Base-by-base conservation (phyloP, 495 filamentous ascomycete species). In the Neurospora tetrasperma region DNA sequence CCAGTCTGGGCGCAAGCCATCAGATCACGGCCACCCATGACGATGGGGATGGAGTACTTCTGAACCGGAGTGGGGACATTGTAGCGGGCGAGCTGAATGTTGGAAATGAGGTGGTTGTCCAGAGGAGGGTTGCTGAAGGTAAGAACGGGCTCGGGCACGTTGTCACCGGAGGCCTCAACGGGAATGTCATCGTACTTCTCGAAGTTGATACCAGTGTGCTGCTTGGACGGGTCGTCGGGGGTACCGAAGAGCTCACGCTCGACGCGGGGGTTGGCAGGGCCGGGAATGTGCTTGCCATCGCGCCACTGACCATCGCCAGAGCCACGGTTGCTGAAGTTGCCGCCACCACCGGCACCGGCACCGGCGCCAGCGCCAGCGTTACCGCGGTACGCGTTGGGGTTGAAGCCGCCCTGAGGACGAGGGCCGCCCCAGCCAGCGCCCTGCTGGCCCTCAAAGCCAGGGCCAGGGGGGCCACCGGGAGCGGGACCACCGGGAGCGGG, bases 1-100 rank as follows among this genome's bases (percentile, higher is more conserved):
- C 96, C 96, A 76, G 96, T 99, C 85, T 99, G 96, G 74, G 96
- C 96, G 85, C 96, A 98, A 81, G 96, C 96, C 96, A 99, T 98
- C 76, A 99, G 85, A 83, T 99, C 96, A 82, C 96, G 93, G 72
- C 96, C 96, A 76, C 88, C 89, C 91, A 97, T 97, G 74, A 98
- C 95, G 79, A 98, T 97, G 71, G 95, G 95, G 73, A 98, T 96
- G 18, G 94, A 97, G 85, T 98, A 98, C 82, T 98, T 98, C 83
- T 98, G 95, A 48, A 98, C 96, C 10, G 95, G 95, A 4, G 95
- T 98, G 31, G 96, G 96, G 70, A 92, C 90, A 76, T 94, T 94
- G 88, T 99, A 99, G 78, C 90, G 91, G 69, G 96, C 94, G 42
- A 98, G 86, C 75, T 91, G 90, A 79, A 99, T 98, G 88, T 98